Evolutionary conservation across 306 rosid genomes (phyloP), one percentile per base, ranked within the genome.

Genomic region (Inga oerstediana): DNA sequence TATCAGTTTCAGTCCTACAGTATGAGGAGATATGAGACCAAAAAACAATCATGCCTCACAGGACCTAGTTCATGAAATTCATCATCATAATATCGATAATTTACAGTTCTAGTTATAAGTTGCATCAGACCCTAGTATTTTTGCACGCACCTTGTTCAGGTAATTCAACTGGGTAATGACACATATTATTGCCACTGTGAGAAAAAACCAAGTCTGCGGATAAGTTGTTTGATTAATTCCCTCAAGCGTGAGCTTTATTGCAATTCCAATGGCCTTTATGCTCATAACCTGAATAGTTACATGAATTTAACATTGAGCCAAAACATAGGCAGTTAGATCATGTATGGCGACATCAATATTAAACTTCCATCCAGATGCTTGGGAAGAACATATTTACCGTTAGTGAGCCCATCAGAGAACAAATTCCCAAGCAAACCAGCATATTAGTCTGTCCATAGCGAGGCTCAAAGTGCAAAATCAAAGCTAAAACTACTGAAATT

Each of bases 221-320:
- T 93, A 93, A 43, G 93, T 94, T 75, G 90, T 62, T 80, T 96
- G 98, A 85, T 90, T 93, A 54, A 88, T 86, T 48, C 99, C 99
- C 79, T 93, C 98, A 62, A 95, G 79, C 24, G 99, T 92, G 64
- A 96, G 94, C 93, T 91, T 94, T 75, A 95, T 87, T 35, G 98
- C 98, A 85, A 95, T 95, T 83, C 99, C 98, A 87, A 95, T 89
- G 80, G 99, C 99, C 83, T 93, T 95, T 81, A 93, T 89, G 92
- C 99, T 95, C 77, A 95, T 89, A 82, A 95, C 98, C 98, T 93
- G 91, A 88, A 89, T 30, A 72, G 35, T 75, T 37, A n/a, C 72
- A 14, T 44, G 81, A 80, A 80, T 66, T 68, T 15, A 46, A 48
- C 65, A 71, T 41, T 76, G 72, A 48, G 35, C 66, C 68, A 85